phyloP scores from a whole-genome alignment of 108 stramenopile genomes.

The Fragilaria radians region DNA sequence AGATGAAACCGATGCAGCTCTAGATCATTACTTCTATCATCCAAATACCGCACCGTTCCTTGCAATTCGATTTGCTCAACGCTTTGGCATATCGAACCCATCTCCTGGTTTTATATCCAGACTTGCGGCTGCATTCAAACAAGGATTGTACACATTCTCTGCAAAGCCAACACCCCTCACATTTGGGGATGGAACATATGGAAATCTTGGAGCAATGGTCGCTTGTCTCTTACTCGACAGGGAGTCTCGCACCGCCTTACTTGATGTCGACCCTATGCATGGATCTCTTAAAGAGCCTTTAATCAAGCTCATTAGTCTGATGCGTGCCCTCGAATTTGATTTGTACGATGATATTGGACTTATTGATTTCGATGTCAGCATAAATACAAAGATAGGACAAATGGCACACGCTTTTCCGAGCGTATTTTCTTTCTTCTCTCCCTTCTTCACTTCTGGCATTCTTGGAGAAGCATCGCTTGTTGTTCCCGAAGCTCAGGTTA shows the following conservation, averaged over 20 bases:
- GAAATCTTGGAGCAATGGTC: constrained; percentile 42
- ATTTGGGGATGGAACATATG: constrained; percentile 47
- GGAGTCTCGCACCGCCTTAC: constrained; percentile 31
- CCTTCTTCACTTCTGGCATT: constrained; percentile 26
- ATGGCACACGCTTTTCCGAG: constrained; percentile 30
- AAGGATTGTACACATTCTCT: constrained; percentile 30
- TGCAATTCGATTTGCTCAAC: constrained; percentile 46
- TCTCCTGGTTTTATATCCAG: constrained; percentile 41
- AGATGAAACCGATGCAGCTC: constrained; percentile 63
- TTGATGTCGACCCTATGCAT: constrained; percentile 50
- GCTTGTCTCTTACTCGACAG: constrained; percentile 53
- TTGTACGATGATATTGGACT: neutral
- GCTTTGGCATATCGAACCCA: constrained; percentile 64
- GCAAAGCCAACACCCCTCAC: neutral
- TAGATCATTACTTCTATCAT: constrained; percentile 46
- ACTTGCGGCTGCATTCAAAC: constrained; percentile 45
- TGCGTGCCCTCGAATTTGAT: constrained; percentile 49
- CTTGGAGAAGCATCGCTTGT: constrained; percentile 33
- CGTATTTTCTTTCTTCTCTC: constrained; percentile 58
- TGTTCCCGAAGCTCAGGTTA: constrained; percentile 44
- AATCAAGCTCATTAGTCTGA: constrained; percentile 36
- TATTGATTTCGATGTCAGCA: constrained; percentile 1
- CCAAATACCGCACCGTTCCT: constrained; percentile 51
- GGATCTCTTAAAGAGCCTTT: constrained; percentile 61
- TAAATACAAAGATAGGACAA: constrained; percentile 40